These are phyloP conservation scores for Xanthoconium purpureum DNA, from an alignment of 768 basidiomycete species.

Conservation along the genomic window DNA sequence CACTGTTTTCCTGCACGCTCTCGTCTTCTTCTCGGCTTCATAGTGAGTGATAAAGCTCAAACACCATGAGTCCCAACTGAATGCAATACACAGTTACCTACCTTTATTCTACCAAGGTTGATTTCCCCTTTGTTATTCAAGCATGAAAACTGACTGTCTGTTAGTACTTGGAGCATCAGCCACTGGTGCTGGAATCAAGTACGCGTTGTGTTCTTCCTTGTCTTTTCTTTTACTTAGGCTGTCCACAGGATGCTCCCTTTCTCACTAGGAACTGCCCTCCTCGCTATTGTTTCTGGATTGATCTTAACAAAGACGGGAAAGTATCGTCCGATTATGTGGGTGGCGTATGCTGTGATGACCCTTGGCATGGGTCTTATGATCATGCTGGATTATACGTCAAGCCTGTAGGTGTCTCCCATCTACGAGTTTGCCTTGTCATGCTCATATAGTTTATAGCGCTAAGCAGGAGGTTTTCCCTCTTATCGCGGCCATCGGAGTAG, in stretches of 20 bases:
- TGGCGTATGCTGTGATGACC: conserved; percentile 50
- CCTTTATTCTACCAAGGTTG: conserved; percentile 69
- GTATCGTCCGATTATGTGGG: conserved; percentile 65
- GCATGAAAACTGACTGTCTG: conserved; percentile 6
- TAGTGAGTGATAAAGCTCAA: conserved; percentile 18
- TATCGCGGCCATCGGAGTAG: conserved; percentile 62
- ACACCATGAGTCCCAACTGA: background rate
- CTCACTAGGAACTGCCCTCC: conserved; percentile 56
- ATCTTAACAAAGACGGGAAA: conserved; percentile 53
- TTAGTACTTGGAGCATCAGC: conserved; percentile 67
- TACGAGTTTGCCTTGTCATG: background rate
- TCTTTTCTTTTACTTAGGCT: background rate
- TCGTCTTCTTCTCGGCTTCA: conserved; percentile 53
- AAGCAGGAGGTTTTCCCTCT: conserved; percentile 62
- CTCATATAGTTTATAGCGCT: conserved; percentile 41
- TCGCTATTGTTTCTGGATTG: conserved; percentile 57
- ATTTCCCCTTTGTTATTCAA: background rate
- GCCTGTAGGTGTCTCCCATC: conserved; percentile 8
- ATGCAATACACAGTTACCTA: conserved; percentile 42
- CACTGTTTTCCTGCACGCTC: conserved; percentile 58
- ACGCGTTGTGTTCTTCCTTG: conserved; percentile 10
- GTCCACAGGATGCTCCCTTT: conserved; percentile 64
- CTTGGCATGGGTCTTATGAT: conserved; percentile 77
- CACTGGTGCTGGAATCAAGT: conserved; percentile 66
- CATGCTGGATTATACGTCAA: conserved; percentile 57